Evolutionary conservation across 2,329 filamentous ascomycete species (phyloP).

Genomic region (Curvularia eragrostidis): DNA sequence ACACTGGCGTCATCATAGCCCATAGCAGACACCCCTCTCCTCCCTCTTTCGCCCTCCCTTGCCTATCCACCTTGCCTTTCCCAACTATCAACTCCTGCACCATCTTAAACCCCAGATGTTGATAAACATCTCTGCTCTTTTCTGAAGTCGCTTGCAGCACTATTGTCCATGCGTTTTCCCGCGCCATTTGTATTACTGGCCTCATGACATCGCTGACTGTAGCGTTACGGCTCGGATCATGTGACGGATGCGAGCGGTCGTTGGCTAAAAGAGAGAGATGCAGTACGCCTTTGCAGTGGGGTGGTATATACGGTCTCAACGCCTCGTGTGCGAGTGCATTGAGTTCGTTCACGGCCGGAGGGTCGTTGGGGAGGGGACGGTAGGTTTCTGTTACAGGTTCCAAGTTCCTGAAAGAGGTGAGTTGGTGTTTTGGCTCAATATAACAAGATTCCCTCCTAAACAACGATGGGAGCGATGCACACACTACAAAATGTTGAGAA

Average conservation of each 20-base stretch:
- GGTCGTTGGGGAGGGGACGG: not conserved
- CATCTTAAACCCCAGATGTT: slow-evolving; percentile 9
- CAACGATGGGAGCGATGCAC: too few species aligned
- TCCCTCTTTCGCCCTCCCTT: slow-evolving; percentile 10
- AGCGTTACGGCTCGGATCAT: not conserved
- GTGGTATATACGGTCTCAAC: not conserved
- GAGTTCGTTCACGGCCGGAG: slow-evolving; percentile 4
- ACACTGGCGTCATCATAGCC: slow-evolving; percentile 15
- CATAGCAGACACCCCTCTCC: slow-evolving; percentile 13
- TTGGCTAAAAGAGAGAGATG: slow-evolving; percentile 14
- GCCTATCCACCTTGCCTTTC: not conserved
- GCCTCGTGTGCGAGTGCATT: slow-evolving; percentile 2
- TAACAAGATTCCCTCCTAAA: not conserved
- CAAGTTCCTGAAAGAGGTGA: not conserved
- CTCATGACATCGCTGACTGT: slow-evolving; percentile 13
- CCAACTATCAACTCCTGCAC: slow-evolving; percentile 11
- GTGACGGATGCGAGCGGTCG: slow-evolving; percentile 6
- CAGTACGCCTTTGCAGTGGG: slow-evolving; percentile 4
- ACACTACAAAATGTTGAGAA: not conserved
- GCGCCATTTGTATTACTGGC: slow-evolving; percentile 14
- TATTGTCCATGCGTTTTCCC: slow-evolving; percentile 11
- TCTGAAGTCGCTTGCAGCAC: slow-evolving; percentile 13
- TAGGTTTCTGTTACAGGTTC: slow-evolving; percentile 1
- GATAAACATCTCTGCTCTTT: slow-evolving; percentile 11
- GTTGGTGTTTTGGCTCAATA: not conserved